A percentile compares a stretch with the other conserved stretches of the same genome.
Conservation (phyloP, 2,329 filamentous ascomycete species). For the Aspergillus aculeatus region DNA sequence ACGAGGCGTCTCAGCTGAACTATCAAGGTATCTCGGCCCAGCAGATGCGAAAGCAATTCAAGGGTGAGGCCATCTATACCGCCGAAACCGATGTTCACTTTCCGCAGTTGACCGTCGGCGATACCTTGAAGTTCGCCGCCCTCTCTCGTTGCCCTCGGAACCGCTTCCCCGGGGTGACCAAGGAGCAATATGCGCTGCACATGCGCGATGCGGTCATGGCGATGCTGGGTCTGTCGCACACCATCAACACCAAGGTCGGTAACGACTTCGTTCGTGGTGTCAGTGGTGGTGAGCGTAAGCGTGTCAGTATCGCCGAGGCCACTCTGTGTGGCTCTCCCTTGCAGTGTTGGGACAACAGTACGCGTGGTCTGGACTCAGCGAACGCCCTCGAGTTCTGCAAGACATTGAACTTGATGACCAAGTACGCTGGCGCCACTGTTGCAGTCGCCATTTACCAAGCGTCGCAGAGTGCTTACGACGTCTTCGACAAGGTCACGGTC, state of each 20-base stretch:
- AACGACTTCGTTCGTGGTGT: constrained; percentile 63
- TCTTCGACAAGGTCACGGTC: constrained; percentile 69
- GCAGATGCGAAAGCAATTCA: constrained; percentile 67
- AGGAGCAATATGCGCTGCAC: constrained; percentile 44
- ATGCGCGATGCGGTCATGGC: constrained; percentile 49
- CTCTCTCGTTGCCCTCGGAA: constrained; percentile 56
- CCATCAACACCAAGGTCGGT: constrained; percentile 48
- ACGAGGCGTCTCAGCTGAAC: constrained; percentile 71
- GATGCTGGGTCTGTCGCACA: constrained; percentile 51
- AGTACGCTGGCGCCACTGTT: constrained; percentile 50
- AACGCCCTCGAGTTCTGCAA: constrained; percentile 59
- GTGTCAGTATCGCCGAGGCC: constrained; percentile 60
- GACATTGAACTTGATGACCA: constrained; percentile 51
- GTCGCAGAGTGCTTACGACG: constrained; percentile 50
- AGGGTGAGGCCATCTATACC: constrained; percentile 83
- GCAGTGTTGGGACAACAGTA: constrained; percentile 51
- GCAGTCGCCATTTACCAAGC: constrained; percentile 59
- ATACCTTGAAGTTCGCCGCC: constrained; percentile 76
- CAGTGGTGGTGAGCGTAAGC: constrained; percentile 60
- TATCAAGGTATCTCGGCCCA: constrained; percentile 60
- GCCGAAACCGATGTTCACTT: constrained; percentile 81
- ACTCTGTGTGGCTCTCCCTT: constrained; percentile 48
- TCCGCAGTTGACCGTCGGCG: constrained; percentile 70
- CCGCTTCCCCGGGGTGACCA: constrained; percentile 39
- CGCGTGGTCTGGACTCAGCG: constrained; percentile 54